Evolutionary conservation across 768 basidiomycete species (phyloP).

Genomic region (Ramaria sp.): DNA sequence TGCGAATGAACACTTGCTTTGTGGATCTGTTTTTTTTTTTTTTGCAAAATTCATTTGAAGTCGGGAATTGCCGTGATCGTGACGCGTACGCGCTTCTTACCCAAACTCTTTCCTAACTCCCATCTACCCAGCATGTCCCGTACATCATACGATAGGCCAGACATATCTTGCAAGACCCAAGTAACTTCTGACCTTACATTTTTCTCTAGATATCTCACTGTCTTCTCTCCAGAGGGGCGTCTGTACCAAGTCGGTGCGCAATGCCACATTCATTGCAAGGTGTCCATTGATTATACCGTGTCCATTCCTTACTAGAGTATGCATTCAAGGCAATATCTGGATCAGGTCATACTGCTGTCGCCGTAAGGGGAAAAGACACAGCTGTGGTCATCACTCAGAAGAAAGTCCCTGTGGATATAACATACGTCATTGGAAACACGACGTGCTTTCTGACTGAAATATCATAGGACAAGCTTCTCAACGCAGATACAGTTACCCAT

Average conservation of each 20-base stretch:
- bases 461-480: slow-evolving; percentile 90
- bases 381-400: slow-evolving; percentile 95
- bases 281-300: neutral
- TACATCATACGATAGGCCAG: slow-evolving; percentile 84
- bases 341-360: slow-evolving; percentile 87
- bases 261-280: neutral
- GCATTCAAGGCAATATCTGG: slow-evolving; percentile 99
- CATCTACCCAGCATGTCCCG: slow-evolving; percentile 59
- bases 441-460: neutral
- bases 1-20: too few relatives aligned
- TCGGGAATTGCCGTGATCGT: neutral
- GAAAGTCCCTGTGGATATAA: slow-evolving; percentile 80
- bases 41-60: too few relatives aligned
- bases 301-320: slow-evolving; percentile 54
- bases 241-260: slow-evolving; percentile 94
- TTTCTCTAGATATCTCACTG: slow-evolving; percentile 73
- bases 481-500: slow-evolving; percentile 89
- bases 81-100: slow-evolving; percentile 7
- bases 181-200: neutral
- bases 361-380: slow-evolving; percentile 90
- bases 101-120: neutral
- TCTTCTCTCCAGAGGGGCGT: slow-evolving; percentile 95
- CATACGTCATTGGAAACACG: neutral
- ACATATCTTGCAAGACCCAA: neutral
- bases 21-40: too few relatives aligned